Base-by-base conservation (phyloP, 371 early-diverging fungal genomes). In the Mortierella sp. region DNA sequence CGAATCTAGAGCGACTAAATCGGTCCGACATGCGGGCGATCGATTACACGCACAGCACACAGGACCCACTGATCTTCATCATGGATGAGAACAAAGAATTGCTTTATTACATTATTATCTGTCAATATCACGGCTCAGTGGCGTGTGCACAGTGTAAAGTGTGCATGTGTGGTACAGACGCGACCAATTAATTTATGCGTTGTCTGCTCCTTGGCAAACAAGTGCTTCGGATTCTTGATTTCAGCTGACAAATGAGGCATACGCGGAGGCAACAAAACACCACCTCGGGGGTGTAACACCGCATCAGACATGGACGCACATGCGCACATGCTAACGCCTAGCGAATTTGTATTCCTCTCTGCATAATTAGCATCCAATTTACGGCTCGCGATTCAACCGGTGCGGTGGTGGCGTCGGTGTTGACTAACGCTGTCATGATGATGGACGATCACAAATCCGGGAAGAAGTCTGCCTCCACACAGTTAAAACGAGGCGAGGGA, bases 361-460 rank as follows among this genome's bases (percentile, higher is more conserved):
- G 34, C 17, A 41, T 21, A 34, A 28, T 43, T 65, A 76, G 89
- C 59, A 80, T 97, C 23, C 91, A 88, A 70, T 92, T 95, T 79
- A 86, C 90, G 56, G 84, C 93, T 67, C 78, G 83, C n/a, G 94
- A 97, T 81, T 79, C 87, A 51, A 82, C 79, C 14, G 90, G 91
- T 41, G 80, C 83, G 24, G 80, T 85, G 39, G 83, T 95, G 8
- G 94, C 95, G 17, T 85, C 90, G 4, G 95, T 94, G 17, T 84
- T 92, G 70, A 94, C 95, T 23, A 92, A 96, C 24, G 94, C 97
- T 0, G 94, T 97, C 50, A 91, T 97, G 92, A 95, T 97, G 63
- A 97, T 96, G 21, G 97, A 97, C 73, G 97, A 97, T 76, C 97
- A 97, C 83, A 97, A 97, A 76, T 92, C 94, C 5, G 90, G 87